Evolutionary conservation across 2,329 filamentous ascomycete species (phyloP), one percentile per base, ranked within the genome.

Genomic region (Ramularia endophylla): DNA sequence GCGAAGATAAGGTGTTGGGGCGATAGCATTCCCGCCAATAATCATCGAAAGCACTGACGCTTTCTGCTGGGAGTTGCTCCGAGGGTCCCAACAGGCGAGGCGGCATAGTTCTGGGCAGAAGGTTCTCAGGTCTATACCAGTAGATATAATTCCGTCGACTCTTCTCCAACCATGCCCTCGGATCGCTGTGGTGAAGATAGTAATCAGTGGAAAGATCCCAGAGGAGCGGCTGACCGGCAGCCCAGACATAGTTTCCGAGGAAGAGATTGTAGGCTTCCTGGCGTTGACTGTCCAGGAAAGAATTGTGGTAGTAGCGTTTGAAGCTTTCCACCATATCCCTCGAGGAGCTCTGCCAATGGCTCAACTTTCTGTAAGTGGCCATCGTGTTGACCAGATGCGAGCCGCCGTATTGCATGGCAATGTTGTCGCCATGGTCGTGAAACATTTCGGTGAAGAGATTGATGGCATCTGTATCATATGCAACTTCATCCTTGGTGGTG

Each of bases 321-420:
- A 98, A 95, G 62, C 87, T 95, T 67, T 98, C 92, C 16, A 98
- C 89, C 90, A 98, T 97, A 63, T 98, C 92, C 52, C 92, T 78
- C 2, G 90, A 95, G 63, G 95, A 88, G 55, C 87, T 95, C 17
- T 88, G 94, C 92, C 92, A 98, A 62, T 97, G 90, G 53, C 97
- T 97, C 62, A 95, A 94, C 66, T 97, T 97, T 43, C 92, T 85
- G 63, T 98, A 98, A 4, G 92, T 98, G 52, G 94, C 89, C 89
- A 98, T 97, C 0, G 92, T 98, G 62, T 98, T 98, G 55, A 98
- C 92, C 1, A 98, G 76, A 64, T 98, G 92, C 2, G 89, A 97
- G 8, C 92, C 92, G 42, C 92, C 92, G 55, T 98, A 98, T 62
- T 98, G 92, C 40, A 97, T 85, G 1, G 92, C 92, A 57, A 98